Evolutionary conservation across 179 eudicot genomes (phyloP), one percentile per base, ranked within the genome.

Genomic region (Beta macrorhiza): DNA sequence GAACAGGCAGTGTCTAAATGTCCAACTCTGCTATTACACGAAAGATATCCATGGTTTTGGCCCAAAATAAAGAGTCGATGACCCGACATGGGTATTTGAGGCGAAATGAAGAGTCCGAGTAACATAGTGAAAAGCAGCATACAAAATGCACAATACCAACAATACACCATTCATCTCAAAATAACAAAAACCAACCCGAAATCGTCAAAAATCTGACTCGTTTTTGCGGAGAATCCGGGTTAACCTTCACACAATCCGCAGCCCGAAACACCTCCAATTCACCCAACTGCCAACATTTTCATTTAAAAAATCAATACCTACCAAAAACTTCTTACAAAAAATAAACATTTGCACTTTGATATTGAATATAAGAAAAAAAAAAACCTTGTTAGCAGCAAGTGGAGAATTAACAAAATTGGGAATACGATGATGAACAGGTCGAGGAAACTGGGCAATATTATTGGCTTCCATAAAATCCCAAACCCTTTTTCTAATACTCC

Each of bases 221-320:
- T 90, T 93, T 95, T 80, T 95, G 98, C 6, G 99, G 98, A 52
- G 99, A 87, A 88, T 95, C 99, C 47, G 99, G 99, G 82, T 95
- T 95, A 53, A 95, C 98, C 87, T 95, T 95, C 81, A 95, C 97
- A 78, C 97, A 95, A 29, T 87, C 81, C 4, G 97, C 92, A n/a
- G 42, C 80, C 75, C 67, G 79, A 76, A 95, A 95, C 84, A 84
- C 95, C 79, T 95, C 93, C 90, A 93, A 81, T 75, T 84, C 91
- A 85, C 92, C 86, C 82, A 95, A 86, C 99, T 95, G 90, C 82
- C 80, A 81, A 47, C 59, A 65, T 69, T 69, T 68, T 64, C 76
- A 76, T 75, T 75, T 51, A 77, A 59, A 77, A 77, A 76, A 51
- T 75, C 61, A 77, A 59, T 71, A 77, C 29, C 47, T 52, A 57